Conservation (phyloP, 2,329 filamentous ascomycete genomes). For the Pseudogymnoascus verrucosus region DNA sequence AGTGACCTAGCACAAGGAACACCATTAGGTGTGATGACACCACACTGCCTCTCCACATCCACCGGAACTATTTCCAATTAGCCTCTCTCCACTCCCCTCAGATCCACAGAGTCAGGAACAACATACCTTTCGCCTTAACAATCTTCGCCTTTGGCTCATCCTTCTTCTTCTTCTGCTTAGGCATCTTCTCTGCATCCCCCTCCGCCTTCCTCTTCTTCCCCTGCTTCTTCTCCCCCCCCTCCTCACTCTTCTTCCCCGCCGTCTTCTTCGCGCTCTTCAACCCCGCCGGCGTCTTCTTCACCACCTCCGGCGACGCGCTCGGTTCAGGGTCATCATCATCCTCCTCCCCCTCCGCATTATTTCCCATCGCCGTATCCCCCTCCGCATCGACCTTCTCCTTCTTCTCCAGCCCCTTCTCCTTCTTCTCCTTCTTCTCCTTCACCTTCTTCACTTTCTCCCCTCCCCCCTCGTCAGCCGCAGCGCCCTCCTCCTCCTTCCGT, state of each 20-base stretch:
- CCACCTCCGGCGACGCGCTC: conserved; percentile 19
- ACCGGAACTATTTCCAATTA: conserved; percentile 54
- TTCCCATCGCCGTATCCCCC: conserved; percentile 25
- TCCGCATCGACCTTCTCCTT: conserved; percentile 23
- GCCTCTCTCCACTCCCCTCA: background rate
- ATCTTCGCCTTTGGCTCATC: conserved; percentile 79
- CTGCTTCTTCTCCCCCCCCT: conserved; percentile 51
- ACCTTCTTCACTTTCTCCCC: conserved; percentile 28
- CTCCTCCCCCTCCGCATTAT: conserved; percentile 35
- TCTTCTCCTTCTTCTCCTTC: conserved; percentile 23
- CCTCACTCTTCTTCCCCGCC: conserved; percentile 55
- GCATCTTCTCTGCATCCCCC: conserved; percentile 68
- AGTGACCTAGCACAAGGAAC: conserved; percentile 80
- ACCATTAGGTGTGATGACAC: conserved; percentile 77
- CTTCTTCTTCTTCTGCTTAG: conserved; percentile 91
- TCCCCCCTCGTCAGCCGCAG: conserved; percentile 30
- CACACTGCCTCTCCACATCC: conserved; percentile 89
- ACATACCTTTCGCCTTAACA: conserved; percentile 69
- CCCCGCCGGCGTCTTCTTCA: conserved; percentile 17
- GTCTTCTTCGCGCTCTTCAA: conserved; percentile 50
- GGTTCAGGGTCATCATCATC: conserved; percentile 35
- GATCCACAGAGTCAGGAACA: background rate
- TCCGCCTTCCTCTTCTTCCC: conserved; percentile 76
- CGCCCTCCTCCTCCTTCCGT: conserved; percentile 33
- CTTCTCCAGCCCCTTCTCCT: conserved; percentile 27